Conservation (phyloP, 352 stramenopile genomes). For the Detonula confervacea region DNA sequence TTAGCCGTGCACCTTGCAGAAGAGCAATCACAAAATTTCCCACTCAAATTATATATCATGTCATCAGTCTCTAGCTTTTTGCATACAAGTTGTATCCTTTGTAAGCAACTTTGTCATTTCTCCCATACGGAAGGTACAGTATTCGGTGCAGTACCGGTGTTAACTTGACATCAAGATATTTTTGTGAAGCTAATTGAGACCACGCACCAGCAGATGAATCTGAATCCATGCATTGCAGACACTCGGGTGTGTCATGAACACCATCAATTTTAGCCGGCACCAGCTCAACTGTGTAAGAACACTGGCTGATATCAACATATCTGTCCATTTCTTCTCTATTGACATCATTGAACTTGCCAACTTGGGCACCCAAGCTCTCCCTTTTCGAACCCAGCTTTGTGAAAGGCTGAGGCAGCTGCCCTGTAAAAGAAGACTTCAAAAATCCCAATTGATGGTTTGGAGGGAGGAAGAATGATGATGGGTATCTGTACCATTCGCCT, state of each 20-base stretch:
- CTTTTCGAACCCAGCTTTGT: conserved; percentile 64
- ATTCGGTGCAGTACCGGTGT: conserved; percentile 65
- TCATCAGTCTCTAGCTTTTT: too few relatives aligned
- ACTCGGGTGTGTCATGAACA: conserved; percentile 33
- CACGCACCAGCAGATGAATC: conserved; percentile 45
- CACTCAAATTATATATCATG: too few relatives aligned
- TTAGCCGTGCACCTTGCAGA: too few relatives aligned
- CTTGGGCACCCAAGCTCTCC: conserved; percentile 31
- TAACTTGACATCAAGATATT: conserved; percentile 71
- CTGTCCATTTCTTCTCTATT: conserved; percentile 91
- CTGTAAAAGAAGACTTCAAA: conserved; percentile 91
- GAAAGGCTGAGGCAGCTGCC: conserved; percentile 94
- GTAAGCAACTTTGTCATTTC: conserved; percentile 22
- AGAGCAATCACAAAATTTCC: too few relatives aligned
- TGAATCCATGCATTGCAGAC: conserved; percentile 42
- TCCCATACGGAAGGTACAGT: conserved; percentile 70
- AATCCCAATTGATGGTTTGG: conserved; percentile 89
- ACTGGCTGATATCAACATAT: conserved; percentile 87
- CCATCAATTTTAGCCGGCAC: conserved; percentile 28
- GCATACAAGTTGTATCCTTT: conserved; percentile 50
- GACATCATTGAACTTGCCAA: conserved; percentile 91
- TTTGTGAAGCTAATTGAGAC: conserved; percentile 44
- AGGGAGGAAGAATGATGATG: conserved; percentile 95
- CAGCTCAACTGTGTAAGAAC: conserved; percentile 91
- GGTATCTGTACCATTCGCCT: conserved; percentile 98